Base-by-base conservation (phyloP, 768 basidiomycete species). In the Clavulina sp. region DNA sequence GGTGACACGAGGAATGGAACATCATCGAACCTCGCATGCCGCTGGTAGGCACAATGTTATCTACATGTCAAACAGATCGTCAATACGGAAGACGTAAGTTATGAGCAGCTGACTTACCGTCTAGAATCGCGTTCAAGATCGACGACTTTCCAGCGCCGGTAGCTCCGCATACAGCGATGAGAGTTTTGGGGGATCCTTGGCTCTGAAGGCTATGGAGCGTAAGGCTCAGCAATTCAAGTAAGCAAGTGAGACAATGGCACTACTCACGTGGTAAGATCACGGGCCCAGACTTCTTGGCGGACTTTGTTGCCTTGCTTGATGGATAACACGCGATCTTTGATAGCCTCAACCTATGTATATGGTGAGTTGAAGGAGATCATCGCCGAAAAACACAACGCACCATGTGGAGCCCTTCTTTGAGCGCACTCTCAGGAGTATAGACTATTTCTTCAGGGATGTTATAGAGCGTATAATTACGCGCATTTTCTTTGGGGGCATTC, bases 81-180 rank as follows among this genome's bases (percentile, higher is more conserved):
- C 26, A 16, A 30, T 18, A 40, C 43, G 28, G 28, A 38, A 30
- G 19, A 3, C n/a, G n/a, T 58, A 48, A 33, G 2, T 16, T 2
- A 26, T 34, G 53, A 23, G 46, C 33, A 16, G 31, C 38, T 9
- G 41, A 56, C 61, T 40, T 57, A 75, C 76, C 76, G 56, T 78
- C 75, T 21, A 80, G 64, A 31, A 80, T 63, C 2, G 78, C 78
- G 56, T 79, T 80, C 36, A 79, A 58, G 32, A 74, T 69, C 1
- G 76, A 78, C 0, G 74, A 76, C 63, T 79, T 78, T 9, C 77
- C 77, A 0, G 76, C 74, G 6, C 77, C 76, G 4, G 76, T 78
- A 56, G 32, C 76, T 43, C 78, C 77, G 53, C 77, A 79, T 4
- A 80, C 70, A n/a, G 78, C 77, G 53, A 78, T 78, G 56, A 79